Percentiles rank a stretch among this genome's conserved stretches.
phyloP scores from a whole-genome alignment of 2,329 filamentous ascomycete species.

The Epichloe coenophiala region DNA sequence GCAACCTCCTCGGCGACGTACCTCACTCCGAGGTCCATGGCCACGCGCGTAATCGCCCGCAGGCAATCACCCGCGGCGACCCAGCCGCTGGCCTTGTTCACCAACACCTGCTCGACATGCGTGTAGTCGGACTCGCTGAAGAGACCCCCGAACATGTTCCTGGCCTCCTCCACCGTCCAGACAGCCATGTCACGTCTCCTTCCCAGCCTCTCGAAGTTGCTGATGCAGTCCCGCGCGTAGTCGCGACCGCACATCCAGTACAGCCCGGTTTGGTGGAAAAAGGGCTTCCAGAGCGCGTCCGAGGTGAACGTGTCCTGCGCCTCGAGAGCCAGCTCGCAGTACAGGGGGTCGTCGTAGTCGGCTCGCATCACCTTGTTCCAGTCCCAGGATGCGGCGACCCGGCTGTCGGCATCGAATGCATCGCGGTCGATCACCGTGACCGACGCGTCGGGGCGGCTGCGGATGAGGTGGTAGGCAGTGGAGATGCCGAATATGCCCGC shows the following conservation, averaged over 20 bases:
- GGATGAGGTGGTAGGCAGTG: slow-evolving; percentile 49
- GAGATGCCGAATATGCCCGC: slow-evolving; percentile 53
- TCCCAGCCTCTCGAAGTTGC: slow-evolving; percentile 36
- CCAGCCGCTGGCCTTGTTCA: slow-evolving; percentile 51
- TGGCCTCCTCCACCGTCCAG: slow-evolving; percentile 29
- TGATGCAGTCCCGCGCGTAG: slow-evolving; percentile 35
- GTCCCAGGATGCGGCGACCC: slow-evolving; percentile 53
- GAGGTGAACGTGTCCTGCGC: slow-evolving; percentile 47
- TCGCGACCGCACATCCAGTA: slow-evolving; percentile 40
- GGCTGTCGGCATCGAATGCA: slow-evolving; percentile 31
- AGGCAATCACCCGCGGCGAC: slow-evolving; percentile 47
- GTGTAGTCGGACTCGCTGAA: slow-evolving; percentile 48
- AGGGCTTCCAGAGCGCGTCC: slow-evolving; percentile 40
- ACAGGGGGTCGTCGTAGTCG: slow-evolving; percentile 51
- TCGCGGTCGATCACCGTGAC: slow-evolving; percentile 47
- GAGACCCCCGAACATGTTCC: slow-evolving; percentile 40
- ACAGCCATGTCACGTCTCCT: slow-evolving; percentile 27
- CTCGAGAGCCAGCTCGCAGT: slow-evolving; percentile 51
- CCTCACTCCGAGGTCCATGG: slow-evolving; percentile 41
- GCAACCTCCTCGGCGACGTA: slow-evolving; percentile 41
- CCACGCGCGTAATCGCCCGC: slow-evolving; percentile 36
- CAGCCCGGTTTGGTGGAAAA: slow-evolving; percentile 48
- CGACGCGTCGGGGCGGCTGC: slow-evolving; percentile 31
- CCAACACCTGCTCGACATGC: slow-evolving; percentile 42
- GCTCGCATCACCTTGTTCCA: slow-evolving; percentile 61